Evolutionary conservation across 148 eudicot genomes (phyloP), one percentile per base, ranked within the genome.

Genomic region (Limonium bicolor): DNA sequence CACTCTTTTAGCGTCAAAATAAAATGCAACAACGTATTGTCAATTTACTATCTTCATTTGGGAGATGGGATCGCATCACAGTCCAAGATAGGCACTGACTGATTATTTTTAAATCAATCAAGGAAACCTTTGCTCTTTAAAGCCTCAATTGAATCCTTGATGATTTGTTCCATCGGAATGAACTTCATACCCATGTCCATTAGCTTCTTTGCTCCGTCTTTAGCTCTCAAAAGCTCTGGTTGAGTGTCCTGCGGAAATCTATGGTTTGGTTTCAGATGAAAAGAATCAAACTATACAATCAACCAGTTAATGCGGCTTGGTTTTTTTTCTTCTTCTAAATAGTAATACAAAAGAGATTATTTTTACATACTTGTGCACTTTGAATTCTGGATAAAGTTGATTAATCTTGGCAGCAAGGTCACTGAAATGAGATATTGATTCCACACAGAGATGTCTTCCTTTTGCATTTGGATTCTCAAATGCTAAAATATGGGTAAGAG

Each of bases 391-490:
- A 44, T 45, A 82, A 17, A 87, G 65, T 56, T 82, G 73, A 1
- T 80, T 82, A 31, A 87, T 80, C 62, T 61, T 82, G 36, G 88
- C 82, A 15, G 88, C 94, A 50, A 87, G 76, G 51, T 87, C 96
- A 5, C 77, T 77, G 18, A 56, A 87, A 41, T 82, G 88, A 36
- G 88, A 63, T 53, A 82, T 61, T 28, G 85, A 74, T 74, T 87
- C 94, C 38, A 87, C 80, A 49, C 96, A 87, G 62, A 76, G 16
- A 61, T 87, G 96, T 56, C 96, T 73, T 61, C 96, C 96, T 27
- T 64, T 55, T 10, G 94, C 80, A 20, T 79, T 58, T 50, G 60
- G 53, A 59, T 82, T 87, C 36, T 87, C 96, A 56, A 78, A 87
- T 2, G 76, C 80, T 67, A 87, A 39, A 47, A 87, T 78, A 48